Evolutionary conservation across 2,329 filamentous ascomycete genomes (phyloP).

Genomic region (Aspergillaceae sp.): DNA sequence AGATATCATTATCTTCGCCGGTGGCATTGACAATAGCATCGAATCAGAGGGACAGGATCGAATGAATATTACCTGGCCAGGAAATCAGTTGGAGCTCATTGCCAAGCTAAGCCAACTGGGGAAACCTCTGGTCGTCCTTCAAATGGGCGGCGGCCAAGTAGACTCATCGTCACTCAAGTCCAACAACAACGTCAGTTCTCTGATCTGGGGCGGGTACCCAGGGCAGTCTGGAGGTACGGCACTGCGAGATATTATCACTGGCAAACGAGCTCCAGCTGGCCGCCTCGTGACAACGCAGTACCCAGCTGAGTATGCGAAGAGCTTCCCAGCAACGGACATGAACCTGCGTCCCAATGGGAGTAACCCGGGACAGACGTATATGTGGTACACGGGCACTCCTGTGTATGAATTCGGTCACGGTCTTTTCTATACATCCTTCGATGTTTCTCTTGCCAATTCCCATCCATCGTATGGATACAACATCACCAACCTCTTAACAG

Average conservation of each 20-base stretch:
- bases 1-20: conserved; percentile 33
- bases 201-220: conserved; percentile 39
- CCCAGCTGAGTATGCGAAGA: conserved; percentile 33
- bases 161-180: conserved; percentile 32
- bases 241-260: conserved; percentile 35
- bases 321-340: conserved; percentile 36
- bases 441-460: conserved; percentile 5
- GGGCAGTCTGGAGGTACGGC: conserved; percentile 37
- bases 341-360: conserved; percentile 28
- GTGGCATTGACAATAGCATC: conserved; percentile 35
- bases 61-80: conserved; percentile 35
- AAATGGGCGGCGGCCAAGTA: conserved; percentile 39
- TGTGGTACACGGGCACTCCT: conserved; percentile 35
- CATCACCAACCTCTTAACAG: conserved; percentile 27
- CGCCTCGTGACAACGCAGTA: conserved; percentile 35
- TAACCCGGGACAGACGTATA: conserved; percentile 39
- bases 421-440: conserved; percentile 38
- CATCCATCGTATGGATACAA: conserved; percentile 16
- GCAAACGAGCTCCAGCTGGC: conserved; percentile 34
- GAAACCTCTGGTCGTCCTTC: conserved; percentile 35
- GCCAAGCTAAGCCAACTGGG: conserved; percentile 25
- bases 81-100: conserved; percentile 35
- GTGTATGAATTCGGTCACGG: conserved; percentile 38
- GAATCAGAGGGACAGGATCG: conserved; percentile 37
- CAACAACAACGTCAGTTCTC: conserved; percentile 33